Evolutionary conservation across 257 asterid genomes (phyloP).

Genomic region (Prunella vulgaris): DNA sequence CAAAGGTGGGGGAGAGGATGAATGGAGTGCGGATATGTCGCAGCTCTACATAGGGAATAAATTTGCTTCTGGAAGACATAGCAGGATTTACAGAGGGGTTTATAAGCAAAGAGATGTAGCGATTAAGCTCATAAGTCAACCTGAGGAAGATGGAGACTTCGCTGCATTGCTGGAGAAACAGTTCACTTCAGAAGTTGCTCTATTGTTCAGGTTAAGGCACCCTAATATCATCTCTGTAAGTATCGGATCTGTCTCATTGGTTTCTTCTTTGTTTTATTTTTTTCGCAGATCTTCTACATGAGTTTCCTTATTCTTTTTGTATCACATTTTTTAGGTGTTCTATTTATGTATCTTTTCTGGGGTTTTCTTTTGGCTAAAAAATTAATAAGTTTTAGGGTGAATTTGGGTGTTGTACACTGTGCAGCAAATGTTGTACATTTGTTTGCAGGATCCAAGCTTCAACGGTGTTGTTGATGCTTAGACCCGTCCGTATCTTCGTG

Average conservation of each 20-base stretch:
- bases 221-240: constrained; percentile 93
- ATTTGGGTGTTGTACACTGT: constrained; percentile 7
- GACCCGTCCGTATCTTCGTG: background rate
- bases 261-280: background rate
- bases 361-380: no score
- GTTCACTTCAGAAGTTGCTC: constrained; percentile 82
- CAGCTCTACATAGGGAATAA: constrained; percentile 86
- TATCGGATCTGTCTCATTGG: constrained; percentile 7
- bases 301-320: background rate
- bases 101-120: constrained; percentile 88
- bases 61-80: constrained; percentile 90
- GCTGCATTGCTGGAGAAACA: constrained; percentile 88
- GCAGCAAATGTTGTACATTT: constrained; percentile 19
- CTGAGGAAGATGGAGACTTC: constrained; percentile 88
- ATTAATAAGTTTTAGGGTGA: background rate
- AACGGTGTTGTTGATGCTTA: background rate
- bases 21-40: constrained; percentile 98
- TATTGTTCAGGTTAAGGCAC: constrained; percentile 73
- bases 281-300: background rate
- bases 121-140: constrained; percentile 90
- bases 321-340: background rate
- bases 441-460: constrained; percentile 9
- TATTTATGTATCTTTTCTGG: background rate
- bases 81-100: constrained; percentile 88
- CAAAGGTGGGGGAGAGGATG: constrained; percentile 67